Conservation (phyloP, 164 flowering plant genomes). For the Umbellularia californica region DNA sequence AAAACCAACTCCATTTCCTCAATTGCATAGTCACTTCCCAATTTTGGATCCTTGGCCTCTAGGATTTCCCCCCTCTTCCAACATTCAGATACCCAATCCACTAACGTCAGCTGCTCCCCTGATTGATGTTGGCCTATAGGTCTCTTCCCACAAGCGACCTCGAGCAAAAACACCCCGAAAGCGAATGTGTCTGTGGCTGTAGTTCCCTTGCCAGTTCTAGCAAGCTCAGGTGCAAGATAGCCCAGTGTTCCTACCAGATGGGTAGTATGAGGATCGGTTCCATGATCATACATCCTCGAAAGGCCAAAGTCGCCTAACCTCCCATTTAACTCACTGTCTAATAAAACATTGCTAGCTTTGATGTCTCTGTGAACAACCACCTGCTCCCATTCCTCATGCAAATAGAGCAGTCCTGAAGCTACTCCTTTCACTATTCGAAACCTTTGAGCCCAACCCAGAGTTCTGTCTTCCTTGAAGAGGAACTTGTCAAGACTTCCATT, state of each 20-base stretch:
- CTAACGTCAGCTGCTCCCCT: constrained; percentile 3
- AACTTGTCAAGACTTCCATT: constrained; percentile 18
- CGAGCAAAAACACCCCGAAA: constrained; percentile 15
- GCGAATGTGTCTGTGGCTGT: constrained; percentile 16
- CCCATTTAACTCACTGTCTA: constrained; percentile 9
- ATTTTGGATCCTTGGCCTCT: constrained; percentile 16
- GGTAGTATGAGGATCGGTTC: constrained; percentile 12
- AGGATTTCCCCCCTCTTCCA: constrained; percentile 19
- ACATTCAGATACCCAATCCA: constrained; percentile 19
- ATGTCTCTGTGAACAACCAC: constrained; percentile 16
- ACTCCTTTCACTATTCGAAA: constrained; percentile 14
- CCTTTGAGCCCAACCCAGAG: constrained; percentile 12
- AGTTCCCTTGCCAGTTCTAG: constrained; percentile 12
- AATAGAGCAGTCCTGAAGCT: constrained; percentile 10
- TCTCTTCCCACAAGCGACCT: constrained; percentile 25
- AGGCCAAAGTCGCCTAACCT: constrained; percentile 21
- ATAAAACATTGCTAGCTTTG: constrained; percentile 19
- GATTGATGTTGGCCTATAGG: constrained; percentile 18
- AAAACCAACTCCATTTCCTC: constrained; percentile 22
- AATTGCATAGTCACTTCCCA: constrained; percentile 6
- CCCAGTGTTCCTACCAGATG: constrained; percentile 13
- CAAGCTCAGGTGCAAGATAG: constrained; percentile 16
- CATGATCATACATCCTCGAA: constrained; percentile 15
- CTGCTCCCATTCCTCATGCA: constrained; percentile 17
- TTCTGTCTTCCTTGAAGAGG: background rate